Base-by-base conservation (phyloP, 306 rosid genomes). In the Fragaria vesca region DNA sequence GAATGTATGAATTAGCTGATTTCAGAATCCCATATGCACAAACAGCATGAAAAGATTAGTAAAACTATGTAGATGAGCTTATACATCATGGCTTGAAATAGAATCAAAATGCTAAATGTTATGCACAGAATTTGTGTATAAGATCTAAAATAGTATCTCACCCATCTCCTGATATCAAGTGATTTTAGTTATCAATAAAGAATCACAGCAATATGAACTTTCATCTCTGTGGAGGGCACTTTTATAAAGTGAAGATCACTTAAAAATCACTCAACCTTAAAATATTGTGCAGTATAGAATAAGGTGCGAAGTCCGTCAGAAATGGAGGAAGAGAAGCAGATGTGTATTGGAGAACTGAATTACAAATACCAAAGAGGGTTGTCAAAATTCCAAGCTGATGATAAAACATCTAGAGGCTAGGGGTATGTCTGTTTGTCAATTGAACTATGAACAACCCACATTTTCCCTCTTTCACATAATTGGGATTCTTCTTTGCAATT, bases 361-460 rank as follows among this genome's bases (percentile, higher is more conserved):
- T 78, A 79, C 74, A 26, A n/a, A 79, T 36, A 57, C 71, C 57
- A 74, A 69, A 77, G 61, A 30, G 34, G 66, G 8, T 71, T 69
- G 32, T 71, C 71, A 54, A 79, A 62, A 73, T 32, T 54, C 62
- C 57, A 38, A 70, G 69, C 40, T 74, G 80, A 51, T 69, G 36
- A 32, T 32, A 76, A 45, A 66, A 63, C 76, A 80, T 73, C 38
- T 45, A 30, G 13, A 24, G 45, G 10, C 11, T 38, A 42, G 52
- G 66, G 80, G 86, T 81, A 85, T 76, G 57, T 17, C 40, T 77
- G 87, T 71, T 69, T 78, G 77, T 77, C 83, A 32, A 76, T 81
- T 81, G 76, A 82, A 87, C 86, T 85, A 87, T 89, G 74, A 81
- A 88, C 88, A 86, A 76, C 86, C 76, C 87, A 76, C 32, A 48